Conservation (phyloP, 2,329 filamentous ascomycete genomes). For the Onygena corvina region DNA sequence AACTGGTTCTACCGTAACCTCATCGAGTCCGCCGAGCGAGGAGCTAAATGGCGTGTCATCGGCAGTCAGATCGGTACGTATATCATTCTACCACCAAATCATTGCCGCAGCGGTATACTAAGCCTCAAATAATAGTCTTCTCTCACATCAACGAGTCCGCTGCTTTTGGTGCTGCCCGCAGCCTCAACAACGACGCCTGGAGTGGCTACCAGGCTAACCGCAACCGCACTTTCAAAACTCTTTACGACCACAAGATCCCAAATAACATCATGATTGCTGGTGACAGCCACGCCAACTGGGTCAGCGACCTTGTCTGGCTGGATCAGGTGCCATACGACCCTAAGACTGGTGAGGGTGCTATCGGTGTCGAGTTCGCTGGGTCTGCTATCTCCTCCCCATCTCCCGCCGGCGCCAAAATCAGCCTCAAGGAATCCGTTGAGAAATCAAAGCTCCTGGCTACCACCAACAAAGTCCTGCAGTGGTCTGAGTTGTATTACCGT, state of each 20-base stretch:
- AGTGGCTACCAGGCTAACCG: conserved; percentile 58
- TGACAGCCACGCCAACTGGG: conserved; percentile 58
- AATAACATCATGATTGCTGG: conserved; percentile 65
- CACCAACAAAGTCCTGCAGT: conserved; percentile 54
- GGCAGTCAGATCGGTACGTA: conserved; percentile 34
- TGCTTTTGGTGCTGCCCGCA: conserved; percentile 22
- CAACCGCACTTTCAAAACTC: conserved; percentile 55
- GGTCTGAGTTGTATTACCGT: conserved; percentile 61
- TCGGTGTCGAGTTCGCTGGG: conserved; percentile 55
- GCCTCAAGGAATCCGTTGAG: conserved; percentile 41
- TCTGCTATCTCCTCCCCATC: conserved; percentile 52
- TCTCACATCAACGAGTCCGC: conserved; percentile 22
- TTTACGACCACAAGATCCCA: conserved; percentile 55
- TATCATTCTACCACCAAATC: conserved; percentile 34
- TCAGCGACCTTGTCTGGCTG: conserved; percentile 48
- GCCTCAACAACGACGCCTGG: conserved; percentile 48
- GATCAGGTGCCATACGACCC: conserved; percentile 42
- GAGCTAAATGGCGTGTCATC: conserved; percentile 57
- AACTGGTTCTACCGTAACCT: conserved; percentile 59
- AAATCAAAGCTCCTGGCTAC: conserved; percentile 35
- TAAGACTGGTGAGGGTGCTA: conserved; percentile 42
- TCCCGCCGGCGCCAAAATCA: conserved; percentile 48
- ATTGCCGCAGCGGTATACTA: too few species aligned
- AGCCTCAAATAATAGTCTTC: conserved; percentile 12
- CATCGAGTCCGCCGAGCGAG: conserved; percentile 45